Conservation (phyloP, 2,329 filamentous ascomycete species). For the Ramularia endophylla region DNA sequence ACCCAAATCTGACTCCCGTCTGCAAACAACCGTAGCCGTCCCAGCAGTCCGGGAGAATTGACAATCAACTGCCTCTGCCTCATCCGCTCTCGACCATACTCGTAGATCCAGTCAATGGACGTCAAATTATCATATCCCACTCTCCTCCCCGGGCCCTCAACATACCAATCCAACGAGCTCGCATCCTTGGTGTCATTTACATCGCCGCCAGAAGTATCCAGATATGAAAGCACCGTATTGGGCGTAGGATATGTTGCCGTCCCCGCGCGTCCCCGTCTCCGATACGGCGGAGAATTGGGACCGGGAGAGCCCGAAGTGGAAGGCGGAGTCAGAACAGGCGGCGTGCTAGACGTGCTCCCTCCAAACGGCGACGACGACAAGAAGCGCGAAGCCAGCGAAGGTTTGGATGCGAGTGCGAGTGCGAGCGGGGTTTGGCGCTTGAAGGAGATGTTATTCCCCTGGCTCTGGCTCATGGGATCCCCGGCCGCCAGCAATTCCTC, state of each 20-base stretch:
- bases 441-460: slow-evolving; percentile 53
- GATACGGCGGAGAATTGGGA: slow-evolving; percentile 22
- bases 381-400: slow-evolving; percentile 40
- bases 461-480: slow-evolving; percentile 32
- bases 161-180: slow-evolving; percentile 67
- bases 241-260: slow-evolving; percentile 21
- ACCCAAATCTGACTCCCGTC: slow-evolving; percentile 92
- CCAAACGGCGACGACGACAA: slow-evolving; percentile 38
- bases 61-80: slow-evolving; percentile 71
- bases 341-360: neutral
- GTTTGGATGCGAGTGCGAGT: slow-evolving; percentile 44
- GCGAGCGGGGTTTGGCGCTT: slow-evolving; percentile 49
- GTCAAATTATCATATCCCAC: slow-evolving; percentile 96
- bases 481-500: slow-evolving; percentile 36
- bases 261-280: slow-evolving; percentile 22
- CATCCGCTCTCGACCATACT: slow-evolving; percentile 94
- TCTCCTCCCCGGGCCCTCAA: slow-evolving; percentile 79
- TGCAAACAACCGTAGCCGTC: slow-evolving; percentile 64
- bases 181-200: slow-evolving; percentile 41
- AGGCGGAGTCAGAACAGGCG: slow-evolving; percentile 20
- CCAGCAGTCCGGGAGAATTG: slow-evolving; percentile 62
- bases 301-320: slow-evolving; percentile 27
- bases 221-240: slow-evolving; percentile 38
- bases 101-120: slow-evolving; percentile 99
- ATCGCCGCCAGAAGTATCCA: slow-evolving; percentile 34